Conservation (phyloP, 805 yeast genomes). For the Suhomyces kilbournensis region DNA sequence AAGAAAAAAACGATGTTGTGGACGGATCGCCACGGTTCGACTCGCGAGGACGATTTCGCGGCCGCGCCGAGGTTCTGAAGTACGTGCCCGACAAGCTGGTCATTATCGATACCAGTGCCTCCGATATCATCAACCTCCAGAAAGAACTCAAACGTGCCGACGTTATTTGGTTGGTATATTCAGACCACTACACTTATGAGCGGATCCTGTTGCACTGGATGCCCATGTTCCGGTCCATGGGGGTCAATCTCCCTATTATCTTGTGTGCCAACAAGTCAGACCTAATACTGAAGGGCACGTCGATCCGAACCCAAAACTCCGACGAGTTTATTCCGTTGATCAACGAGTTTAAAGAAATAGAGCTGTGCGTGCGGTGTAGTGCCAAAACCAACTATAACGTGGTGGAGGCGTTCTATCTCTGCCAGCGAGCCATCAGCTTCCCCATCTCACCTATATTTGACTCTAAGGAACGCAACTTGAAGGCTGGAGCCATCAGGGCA, state of each 20-base stretch:
- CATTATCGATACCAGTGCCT: slow-evolving; percentile 75
- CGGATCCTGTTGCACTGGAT: slow-evolving; percentile 92
- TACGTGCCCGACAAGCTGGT: slow-evolving; percentile 53
- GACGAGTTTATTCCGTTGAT: slow-evolving; percentile 85
- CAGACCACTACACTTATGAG: slow-evolving; percentile 93
- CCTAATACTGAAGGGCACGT: slow-evolving; percentile 39
- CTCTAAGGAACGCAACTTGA: slow-evolving; percentile 80
- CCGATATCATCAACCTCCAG: slow-evolving; percentile 59
- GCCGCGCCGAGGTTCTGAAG: slow-evolving; percentile 16
- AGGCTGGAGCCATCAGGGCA: slow-evolving; percentile 74
- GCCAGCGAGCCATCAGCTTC: slow-evolving; percentile 89
- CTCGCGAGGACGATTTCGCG: neutral
- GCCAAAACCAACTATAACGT: slow-evolving; percentile 83
- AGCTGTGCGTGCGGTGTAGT: slow-evolving; percentile 84
- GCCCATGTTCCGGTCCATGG: slow-evolving; percentile 87
- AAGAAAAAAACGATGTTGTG: neutral
- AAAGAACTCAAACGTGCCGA: slow-evolving; percentile 79
- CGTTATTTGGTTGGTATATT: slow-evolving; percentile 91
- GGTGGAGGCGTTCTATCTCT: slow-evolving; percentile 86
- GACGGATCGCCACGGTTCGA: neutral
- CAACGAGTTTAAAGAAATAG: slow-evolving; percentile 91
- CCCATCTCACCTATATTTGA: slow-evolving; percentile 93
- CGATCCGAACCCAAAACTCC: slow-evolving; percentile 43
- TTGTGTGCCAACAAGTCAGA: slow-evolving; percentile 84
- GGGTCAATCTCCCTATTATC: slow-evolving; percentile 91